phyloP scores from a whole-genome alignment of 805 yeast genomes.

The Cyberlindnera saturnus region DNA sequence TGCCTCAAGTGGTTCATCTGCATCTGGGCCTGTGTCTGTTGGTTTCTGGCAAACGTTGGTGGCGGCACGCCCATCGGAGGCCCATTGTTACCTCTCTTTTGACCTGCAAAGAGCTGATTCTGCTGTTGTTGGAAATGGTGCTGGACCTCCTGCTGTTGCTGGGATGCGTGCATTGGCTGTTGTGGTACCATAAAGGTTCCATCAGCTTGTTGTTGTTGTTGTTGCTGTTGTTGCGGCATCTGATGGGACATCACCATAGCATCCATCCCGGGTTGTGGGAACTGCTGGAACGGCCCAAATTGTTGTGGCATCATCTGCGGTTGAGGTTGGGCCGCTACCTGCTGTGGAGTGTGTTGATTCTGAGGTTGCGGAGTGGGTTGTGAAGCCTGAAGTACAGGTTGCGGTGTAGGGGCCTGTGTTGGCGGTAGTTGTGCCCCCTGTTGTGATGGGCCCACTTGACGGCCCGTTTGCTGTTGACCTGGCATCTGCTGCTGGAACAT shows the following conservation, averaged over 20 bases:
- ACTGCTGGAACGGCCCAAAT: not conserved
- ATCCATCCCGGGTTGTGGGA: constrained; percentile 13
- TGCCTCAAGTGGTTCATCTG: constrained; percentile 47
- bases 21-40: constrained; percentile 37
- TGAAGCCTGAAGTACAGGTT: constrained; percentile 3
- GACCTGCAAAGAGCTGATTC: constrained; percentile 21
- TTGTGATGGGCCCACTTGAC: not conserved
- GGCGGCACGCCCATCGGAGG: constrained; percentile 9
- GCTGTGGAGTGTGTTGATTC: constrained; percentile 4
- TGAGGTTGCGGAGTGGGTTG: constrained; percentile 5
- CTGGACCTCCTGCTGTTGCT: constrained; percentile 24
- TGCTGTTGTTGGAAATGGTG: constrained; percentile 24
- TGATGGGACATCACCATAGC: constrained; percentile 1
- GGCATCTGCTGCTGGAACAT: constrained; percentile 3
- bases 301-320: constrained; percentile 3
- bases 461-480: constrained; percentile 3
- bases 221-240: constrained; percentile 3
- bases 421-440: constrained; percentile 22
- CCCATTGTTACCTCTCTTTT: constrained; percentile 7
- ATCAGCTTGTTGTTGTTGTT: constrained; percentile 5
- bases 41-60: constrained; percentile 22
- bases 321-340: constrained; percentile 1
- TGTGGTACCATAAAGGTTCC: constrained; percentile 13
- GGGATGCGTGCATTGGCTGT: constrained; percentile 17
- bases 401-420: constrained; percentile 11